These are phyloP conservation scores for Neofusicoccum laricinum DNA, from an alignment of 2,329 filamentous ascomycete genomes.

Conservation along the genomic window DNA sequence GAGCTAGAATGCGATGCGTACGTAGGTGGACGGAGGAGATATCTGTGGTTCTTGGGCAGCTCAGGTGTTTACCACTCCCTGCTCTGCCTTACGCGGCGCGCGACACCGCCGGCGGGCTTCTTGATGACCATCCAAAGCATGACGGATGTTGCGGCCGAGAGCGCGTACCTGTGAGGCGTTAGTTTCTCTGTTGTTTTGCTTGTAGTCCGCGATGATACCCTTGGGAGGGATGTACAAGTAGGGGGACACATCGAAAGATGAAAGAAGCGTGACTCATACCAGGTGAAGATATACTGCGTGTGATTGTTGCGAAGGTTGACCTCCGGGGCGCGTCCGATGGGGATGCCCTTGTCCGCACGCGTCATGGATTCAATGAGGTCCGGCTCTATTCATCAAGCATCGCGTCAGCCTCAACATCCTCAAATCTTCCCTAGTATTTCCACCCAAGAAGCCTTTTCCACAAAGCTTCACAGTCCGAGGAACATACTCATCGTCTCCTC, in stretches of 20 bases:
- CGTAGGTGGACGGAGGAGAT: no score
- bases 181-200: neutral
- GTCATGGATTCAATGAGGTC: conserved; percentile 75
- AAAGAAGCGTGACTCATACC: conserved; percentile 57
- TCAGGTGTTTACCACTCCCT: conserved; percentile 62
- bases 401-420: no score
- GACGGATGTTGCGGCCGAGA: conserved; percentile 79
- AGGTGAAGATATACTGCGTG: conserved; percentile 97
- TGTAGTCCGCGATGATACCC: neutral
- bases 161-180: conserved; percentile 66
- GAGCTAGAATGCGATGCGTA: no score
- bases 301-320: conserved; percentile 96
- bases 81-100: conserved; percentile 72
- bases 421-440: conserved; percentile 29
- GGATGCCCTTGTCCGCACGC: conserved; percentile 75
- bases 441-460: no score
- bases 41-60: no score
- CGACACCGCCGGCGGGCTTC: conserved; percentile 72
- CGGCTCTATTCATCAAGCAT: conserved; percentile 56
- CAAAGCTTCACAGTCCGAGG: conserved; percentile 11
- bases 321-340: conserved; percentile 82
- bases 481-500: conserved; percentile 86
- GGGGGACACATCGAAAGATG: neutral
- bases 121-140: conserved; percentile 97
- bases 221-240: neutral